Conservation (phyloP, 768 basidiomycete species). For the Mycena capillaripes region DNA sequence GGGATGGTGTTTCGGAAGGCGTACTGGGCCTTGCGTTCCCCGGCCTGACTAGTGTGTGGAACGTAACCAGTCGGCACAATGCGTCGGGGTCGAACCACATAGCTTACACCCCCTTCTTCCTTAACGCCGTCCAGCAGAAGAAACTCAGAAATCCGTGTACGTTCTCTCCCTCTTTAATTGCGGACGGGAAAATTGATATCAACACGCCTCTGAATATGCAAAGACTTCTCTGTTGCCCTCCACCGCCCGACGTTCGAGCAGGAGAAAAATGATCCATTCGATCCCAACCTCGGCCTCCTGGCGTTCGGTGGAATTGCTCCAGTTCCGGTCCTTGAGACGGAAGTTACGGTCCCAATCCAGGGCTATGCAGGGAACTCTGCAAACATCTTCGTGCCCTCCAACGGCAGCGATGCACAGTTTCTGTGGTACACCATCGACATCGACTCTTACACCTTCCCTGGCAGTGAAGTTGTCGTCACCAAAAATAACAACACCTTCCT, state of each 20-base stretch:
- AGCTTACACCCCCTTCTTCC: slow-evolving; percentile 38
- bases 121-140: slow-evolving; percentile 33
- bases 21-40: slow-evolving; percentile 37
- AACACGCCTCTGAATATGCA: not conserved
- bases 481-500: slow-evolving; percentile 24
- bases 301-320: slow-evolving; percentile 40
- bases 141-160: slow-evolving; percentile 32
- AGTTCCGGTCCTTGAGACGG: slow-evolving; percentile 24
- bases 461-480: slow-evolving; percentile 17
- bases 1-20: slow-evolving; percentile 20
- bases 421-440: slow-evolving; percentile 34
- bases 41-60: slow-evolving; percentile 35
- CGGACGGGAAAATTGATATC: not conserved
- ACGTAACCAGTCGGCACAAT: slow-evolving; percentile 16
- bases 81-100: slow-evolving; percentile 17
- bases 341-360: slow-evolving; percentile 34
- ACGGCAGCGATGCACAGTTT: slow-evolving; percentile 12
- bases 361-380: slow-evolving; percentile 26
- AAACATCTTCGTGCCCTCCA: slow-evolving; percentile 17
- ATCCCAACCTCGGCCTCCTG: slow-evolving; percentile 34
- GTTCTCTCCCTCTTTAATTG: not conserved
- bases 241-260: slow-evolving; percentile 35
- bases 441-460: slow-evolving; percentile 36
- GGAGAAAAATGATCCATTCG: slow-evolving; percentile 25
- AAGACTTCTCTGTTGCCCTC: slow-evolving; percentile 38